A percentile compares a stretch with the other conserved stretches of the same genome.
These are phyloP conservation scores for Pilatotrama ljubarskyi DNA, from an alignment of 768 basidiomycete genomes.

Conservation along the genomic window DNA sequence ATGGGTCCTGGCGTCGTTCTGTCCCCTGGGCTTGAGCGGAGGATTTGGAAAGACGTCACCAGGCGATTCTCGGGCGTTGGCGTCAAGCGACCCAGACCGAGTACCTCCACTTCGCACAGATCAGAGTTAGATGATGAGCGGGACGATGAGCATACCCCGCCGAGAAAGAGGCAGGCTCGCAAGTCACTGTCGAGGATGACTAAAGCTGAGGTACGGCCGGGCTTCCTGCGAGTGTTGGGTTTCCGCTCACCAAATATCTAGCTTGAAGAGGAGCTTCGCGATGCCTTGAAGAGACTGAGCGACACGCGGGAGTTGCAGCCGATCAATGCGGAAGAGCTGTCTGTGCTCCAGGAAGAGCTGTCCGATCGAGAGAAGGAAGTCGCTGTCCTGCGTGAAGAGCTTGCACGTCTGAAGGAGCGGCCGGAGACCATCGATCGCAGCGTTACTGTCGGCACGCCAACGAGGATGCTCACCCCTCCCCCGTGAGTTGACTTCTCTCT, in stretches of 20 bases:
- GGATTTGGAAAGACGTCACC: conserved; percentile 42
- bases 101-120: not conserved
- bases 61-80: conserved; percentile 28
- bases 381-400: conserved; percentile 7
- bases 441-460: conserved; percentile 9
- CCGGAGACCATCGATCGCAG: not conserved
- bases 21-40: conserved; percentile 35
- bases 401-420: conserved; percentile 10
- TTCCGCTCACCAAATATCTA: conserved; percentile 13
- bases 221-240: not conserved
- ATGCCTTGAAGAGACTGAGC: conserved; percentile 29
- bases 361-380: conserved; percentile 5
- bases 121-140: conserved; percentile 6
- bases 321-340: conserved; percentile 32
- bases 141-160: conserved; percentile 15
- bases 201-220: conserved; percentile 41
- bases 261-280: conserved; percentile 33
- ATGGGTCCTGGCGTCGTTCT: conserved; percentile 29
- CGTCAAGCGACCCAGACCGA: conserved; percentile 26
- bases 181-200: conserved; percentile 38
- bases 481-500: not conserved
- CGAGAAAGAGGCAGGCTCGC: conserved; percentile 19
- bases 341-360: conserved; percentile 28
- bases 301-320: conserved; percentile 32
- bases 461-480: conserved; percentile 18